Evolutionary conservation across 768 basidiomycete genomes (phyloP), one percentile per base, ranked within the genome.

Genomic region (Boletus edulis): DNA sequence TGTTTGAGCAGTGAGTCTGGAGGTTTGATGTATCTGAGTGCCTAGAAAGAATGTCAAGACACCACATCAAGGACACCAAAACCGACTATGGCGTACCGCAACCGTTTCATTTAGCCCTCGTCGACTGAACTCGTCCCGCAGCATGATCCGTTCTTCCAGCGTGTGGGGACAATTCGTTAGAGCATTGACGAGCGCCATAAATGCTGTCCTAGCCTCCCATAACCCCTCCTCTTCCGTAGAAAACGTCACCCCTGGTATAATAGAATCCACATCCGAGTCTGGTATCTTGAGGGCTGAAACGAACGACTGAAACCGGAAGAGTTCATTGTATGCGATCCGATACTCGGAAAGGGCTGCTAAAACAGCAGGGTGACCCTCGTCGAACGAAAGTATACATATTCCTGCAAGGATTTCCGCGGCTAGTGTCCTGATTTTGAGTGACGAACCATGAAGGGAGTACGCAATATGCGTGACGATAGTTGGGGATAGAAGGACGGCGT

Each of bases 51-150:
- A 29, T 45, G 11, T 54, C 13, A 48, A 57, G 27, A 40, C 38
- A 46, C 32, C 32, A 31, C 49, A 44, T 32, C 31, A 31, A 55
- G 17, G 41, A 24, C n/a, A 47, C 45, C 4, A 18, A 39, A 27
- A 46, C 4, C 9, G 14, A 12, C 11, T 5, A 22, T 27, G 13
- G 80, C 91, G 52, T 74, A 96, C 94, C 57, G 89, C 86, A 52
- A 95, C 82, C 38, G 81, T 78, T 67, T 96, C 90, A 61, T 92
- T 91, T 52, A 98, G 65, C 0, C 94, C 94, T 60, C 93, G 75
- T 35, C 92, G 76, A 8, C 81, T 76, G 52, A 97, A 81, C 71
- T 98, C 94, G 52, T 95, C 93, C 37, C 94, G 77, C 17, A 96
- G 74, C 54, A 86, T 57, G 27, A 93, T 79, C 6, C 94, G 78